Conservation (phyloP, 2,329 filamentous ascomycete genomes). For the Aspergillus phoenicis region DNA sequence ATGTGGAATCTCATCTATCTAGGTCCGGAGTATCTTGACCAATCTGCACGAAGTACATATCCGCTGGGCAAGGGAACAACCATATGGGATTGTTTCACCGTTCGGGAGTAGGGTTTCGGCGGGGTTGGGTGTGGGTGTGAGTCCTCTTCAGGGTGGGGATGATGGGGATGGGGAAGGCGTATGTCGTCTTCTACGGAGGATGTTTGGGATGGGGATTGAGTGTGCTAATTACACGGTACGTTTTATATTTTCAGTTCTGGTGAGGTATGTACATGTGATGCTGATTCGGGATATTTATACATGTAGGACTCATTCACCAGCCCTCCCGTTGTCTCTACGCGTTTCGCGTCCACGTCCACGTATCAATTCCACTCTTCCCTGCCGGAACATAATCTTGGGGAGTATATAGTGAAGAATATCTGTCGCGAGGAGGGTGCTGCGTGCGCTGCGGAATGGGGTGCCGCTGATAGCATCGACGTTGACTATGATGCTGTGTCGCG, state of each 20-base stretch:
- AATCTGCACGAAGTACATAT: conserved; percentile 73
- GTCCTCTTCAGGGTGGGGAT: conserved; percentile 41
- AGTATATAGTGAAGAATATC: conserved; percentile 55
- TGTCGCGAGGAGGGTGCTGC: conserved; percentile 54
- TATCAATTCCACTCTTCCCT: conserved; percentile 73
- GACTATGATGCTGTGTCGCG: conserved; percentile 73
- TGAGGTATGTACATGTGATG: background rate
- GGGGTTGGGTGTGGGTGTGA: conserved; percentile 80
- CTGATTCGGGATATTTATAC: no score
- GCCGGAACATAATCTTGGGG: conserved; percentile 56
- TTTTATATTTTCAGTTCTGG: background rate
- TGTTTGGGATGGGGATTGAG: conserved; percentile 59
- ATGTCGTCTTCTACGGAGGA: conserved; percentile 60
- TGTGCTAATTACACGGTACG: conserved; percentile 57
- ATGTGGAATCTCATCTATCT: background rate
- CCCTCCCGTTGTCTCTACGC: conserved; percentile 57
- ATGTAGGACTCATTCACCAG: conserved; percentile 63
- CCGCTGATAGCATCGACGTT: conserved; percentile 70
- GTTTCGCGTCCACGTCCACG: conserved; percentile 54
- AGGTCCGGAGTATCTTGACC: conserved; percentile 64
- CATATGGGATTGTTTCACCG: conserved; percentile 66
- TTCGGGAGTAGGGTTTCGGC: conserved; percentile 75
- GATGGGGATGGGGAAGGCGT: conserved; percentile 42
- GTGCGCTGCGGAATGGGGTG: conserved; percentile 54
- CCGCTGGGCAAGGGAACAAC: conserved; percentile 68